These are phyloP conservation scores for Zygosaccharomyces rouxii DNA, from an alignment of 805 yeast genomes.

Conservation along the genomic window DNA sequence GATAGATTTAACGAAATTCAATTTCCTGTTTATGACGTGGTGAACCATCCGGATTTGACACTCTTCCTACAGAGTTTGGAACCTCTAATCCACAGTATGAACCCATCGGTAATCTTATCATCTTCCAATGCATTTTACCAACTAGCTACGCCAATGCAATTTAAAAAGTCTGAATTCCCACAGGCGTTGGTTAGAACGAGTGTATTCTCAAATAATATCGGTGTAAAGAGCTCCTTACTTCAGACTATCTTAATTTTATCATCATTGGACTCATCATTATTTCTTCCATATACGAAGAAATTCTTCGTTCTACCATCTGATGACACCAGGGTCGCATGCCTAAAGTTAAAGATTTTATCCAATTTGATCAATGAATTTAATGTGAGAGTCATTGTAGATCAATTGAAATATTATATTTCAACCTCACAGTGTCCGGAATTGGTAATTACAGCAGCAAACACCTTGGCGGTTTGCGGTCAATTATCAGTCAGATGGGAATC, in stretches of 20 bases:
- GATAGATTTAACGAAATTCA: slow-evolving; percentile 40
- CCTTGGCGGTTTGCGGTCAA: slow-evolving; percentile 59
- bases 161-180: slow-evolving; percentile 48
- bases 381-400: slow-evolving; percentile 49
- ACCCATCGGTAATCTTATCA: slow-evolving; percentile 59
- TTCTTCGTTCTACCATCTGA: slow-evolving; percentile 61
- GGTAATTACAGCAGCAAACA: slow-evolving; percentile 48
- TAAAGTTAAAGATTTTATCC: slow-evolving; percentile 60
- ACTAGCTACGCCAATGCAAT: slow-evolving; percentile 53
- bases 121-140: slow-evolving; percentile 52
- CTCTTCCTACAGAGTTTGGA: slow-evolving; percentile 48
- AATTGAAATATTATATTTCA: slow-evolving; percentile 56
- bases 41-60: slow-evolving; percentile 52
- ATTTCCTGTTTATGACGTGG: slow-evolving; percentile 40
- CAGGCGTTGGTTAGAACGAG: slow-evolving; percentile 45
- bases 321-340: slow-evolving; percentile 37
- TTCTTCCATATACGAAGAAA: slow-evolving; percentile 38
- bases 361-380: slow-evolving; percentile 52
- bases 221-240: slow-evolving; percentile 39
- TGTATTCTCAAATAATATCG: slow-evolving; percentile 33
- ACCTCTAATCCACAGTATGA: slow-evolving; percentile 46
- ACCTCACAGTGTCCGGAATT: slow-evolving; percentile 27
- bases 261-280: slow-evolving; percentile 33
- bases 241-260: slow-evolving; percentile 43
- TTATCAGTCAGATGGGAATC: slow-evolving; percentile 46